A percentile compares a stretch with the other conserved stretches of the same genome.
These are phyloP conservation scores for Phytophthora macrochlamydospora DNA, from an alignment of 352 stramenopile genomes.

Conservation along the genomic window DNA sequence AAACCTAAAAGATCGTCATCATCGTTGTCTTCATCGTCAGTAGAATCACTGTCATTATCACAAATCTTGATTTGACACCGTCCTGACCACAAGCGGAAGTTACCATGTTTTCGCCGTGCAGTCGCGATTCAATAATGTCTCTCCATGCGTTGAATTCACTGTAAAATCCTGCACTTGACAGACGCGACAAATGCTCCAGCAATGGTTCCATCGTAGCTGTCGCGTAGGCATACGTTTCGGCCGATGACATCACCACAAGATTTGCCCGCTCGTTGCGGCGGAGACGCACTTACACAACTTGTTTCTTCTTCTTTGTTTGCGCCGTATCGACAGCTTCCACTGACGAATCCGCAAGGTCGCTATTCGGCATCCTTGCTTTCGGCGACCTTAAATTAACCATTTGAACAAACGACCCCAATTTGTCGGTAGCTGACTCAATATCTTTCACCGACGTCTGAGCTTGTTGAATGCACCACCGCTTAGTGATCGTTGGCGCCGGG, in stretches of 20 bases:
- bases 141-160: conserved; percentile 9
- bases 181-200: conserved; percentile 9
- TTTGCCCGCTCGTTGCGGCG: conserved; percentile 9
- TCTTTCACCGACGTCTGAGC: not conserved
- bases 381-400: not conserved
- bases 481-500: too few relatives aligned
- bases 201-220: conserved; percentile 16
- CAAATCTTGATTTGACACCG: not conserved
- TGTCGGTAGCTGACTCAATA: not conserved
- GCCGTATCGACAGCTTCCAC: not conserved
- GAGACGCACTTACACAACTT: conserved; percentile 14
- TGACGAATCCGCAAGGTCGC: not conserved
- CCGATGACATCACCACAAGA: conserved; percentile 11
- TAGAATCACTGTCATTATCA: not conserved
- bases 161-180: conserved; percentile 17
- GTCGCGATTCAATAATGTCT: conserved; percentile 6
- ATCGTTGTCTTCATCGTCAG: too few relatives aligned
- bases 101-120: not conserved
- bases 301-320: not conserved
- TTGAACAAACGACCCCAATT: not conserved
- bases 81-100: not conserved
- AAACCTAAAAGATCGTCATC: not conserved
- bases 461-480: too few relatives aligned
- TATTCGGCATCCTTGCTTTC: not conserved
- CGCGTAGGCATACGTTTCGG: conserved; percentile 10